phyloP scores from a whole-genome alignment of 305 asterid species.

The Andrographis paniculata region DNA sequence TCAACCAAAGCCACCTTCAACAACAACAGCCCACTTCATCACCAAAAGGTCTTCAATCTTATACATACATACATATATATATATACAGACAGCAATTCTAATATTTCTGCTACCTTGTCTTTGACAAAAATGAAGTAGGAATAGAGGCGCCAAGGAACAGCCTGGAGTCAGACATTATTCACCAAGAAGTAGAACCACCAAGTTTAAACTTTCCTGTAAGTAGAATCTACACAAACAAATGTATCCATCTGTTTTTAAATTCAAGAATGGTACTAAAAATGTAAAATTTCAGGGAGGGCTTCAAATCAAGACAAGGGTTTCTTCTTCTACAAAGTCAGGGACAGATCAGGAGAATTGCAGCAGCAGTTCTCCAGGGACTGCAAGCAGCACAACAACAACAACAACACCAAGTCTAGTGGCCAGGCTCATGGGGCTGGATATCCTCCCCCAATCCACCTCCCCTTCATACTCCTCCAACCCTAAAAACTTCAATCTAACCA shows the following conservation, averaged over 20 bases:
- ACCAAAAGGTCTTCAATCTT: neutral
- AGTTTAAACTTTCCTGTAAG: conserved; percentile 2
- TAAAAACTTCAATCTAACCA: neutral
- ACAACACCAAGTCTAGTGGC: conserved; percentile 6
- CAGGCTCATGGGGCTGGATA: conserved; percentile 7
- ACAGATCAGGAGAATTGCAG: conserved; percentile 1
- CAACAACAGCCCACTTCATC: neutral
- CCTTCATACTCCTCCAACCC: neutral
- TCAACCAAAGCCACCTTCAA: neutral
- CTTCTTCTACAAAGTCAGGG: neutral
- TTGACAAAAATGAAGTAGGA: neutral
- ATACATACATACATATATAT: neutral
- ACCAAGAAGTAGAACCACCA: neutral
- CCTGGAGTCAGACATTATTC: neutral
- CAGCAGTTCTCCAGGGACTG: neutral
- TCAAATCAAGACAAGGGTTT: neutral
- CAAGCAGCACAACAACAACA: neutral
- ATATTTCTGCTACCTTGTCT: no score
- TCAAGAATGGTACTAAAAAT: neutral
- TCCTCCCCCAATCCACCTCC: conserved; percentile 1
- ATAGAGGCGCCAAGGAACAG: conserved; percentile 8
- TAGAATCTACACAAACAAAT: neutral
- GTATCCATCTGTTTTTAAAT: no score
- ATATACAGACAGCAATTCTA: no score
- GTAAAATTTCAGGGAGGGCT: neutral